phyloP scores from a whole-genome alignment of 495 filamentous ascomycete genomes.

The Talaromyces adpressus region DNA sequence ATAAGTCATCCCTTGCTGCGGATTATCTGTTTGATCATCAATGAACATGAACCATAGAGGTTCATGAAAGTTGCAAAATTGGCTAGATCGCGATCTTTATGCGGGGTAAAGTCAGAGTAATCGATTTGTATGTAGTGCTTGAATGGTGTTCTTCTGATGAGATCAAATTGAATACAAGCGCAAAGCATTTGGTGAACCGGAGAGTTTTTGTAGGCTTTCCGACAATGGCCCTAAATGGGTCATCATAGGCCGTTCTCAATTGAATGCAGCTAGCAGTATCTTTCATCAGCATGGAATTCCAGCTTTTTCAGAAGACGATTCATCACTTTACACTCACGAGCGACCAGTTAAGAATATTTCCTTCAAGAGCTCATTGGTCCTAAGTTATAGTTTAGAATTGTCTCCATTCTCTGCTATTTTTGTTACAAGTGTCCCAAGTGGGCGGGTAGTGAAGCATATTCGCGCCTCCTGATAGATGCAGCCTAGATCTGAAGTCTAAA shows the following conservation, averaged over 20 bases:
- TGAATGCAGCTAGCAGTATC: not conserved
- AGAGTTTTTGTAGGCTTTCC: not conserved
- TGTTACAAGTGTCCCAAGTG: not conserved
- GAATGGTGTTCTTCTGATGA: not conserved
- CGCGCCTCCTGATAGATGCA: not conserved
- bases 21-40: conserved; percentile 1
- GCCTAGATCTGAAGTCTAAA: not conserved
- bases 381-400: not conserved
- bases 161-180: not conserved
- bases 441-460: not conserved
- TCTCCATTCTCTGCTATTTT: not conserved
- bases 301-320: not conserved
- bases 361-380: not conserved
- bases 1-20: conserved; percentile 3
- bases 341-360: not conserved
- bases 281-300: not conserved
- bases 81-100: not conserved
- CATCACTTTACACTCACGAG: not conserved
- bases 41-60: not conserved
- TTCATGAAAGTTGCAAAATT: not conserved
- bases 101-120: not conserved
- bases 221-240: not conserved
- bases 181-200: not conserved
- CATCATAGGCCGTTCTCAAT: not conserved
- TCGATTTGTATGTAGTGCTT: not conserved